Percentiles rank a stretch among this genome's conserved stretches.
Conservation (phyloP, 345 rosid species). For the Carallia pectinifolia region DNA sequence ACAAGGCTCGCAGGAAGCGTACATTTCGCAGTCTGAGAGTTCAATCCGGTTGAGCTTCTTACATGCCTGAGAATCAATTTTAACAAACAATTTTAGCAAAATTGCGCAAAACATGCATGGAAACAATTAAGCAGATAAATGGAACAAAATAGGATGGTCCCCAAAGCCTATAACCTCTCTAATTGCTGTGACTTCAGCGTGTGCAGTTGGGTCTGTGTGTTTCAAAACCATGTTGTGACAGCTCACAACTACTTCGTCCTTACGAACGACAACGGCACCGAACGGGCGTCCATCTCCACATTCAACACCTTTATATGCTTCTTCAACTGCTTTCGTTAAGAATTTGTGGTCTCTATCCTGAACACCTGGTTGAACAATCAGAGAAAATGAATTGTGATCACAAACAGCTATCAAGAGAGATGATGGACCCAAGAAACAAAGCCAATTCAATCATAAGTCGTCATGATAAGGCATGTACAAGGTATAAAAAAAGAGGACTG, state of each 20-base stretch:
- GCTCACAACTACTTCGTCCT: constrained; percentile 74
- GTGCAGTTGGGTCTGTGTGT: constrained; percentile 90
- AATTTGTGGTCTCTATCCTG: constrained; percentile 83
- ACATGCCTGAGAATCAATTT: constrained; percentile 48
- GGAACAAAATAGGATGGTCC: no score
- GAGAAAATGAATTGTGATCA: not conserved
- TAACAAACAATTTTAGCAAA: no score
- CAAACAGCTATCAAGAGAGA: not conserved
- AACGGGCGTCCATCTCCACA: constrained; percentile 97
- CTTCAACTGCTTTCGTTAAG: constrained; percentile 81
- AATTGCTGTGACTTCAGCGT: constrained; percentile 92
- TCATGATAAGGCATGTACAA: not conserved
- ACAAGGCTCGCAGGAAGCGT: constrained; percentile 75
- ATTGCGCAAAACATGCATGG: constrained; percentile 1
- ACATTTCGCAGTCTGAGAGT: constrained; percentile 75
- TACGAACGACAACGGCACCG: constrained; percentile 89
- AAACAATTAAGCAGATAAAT: no score
- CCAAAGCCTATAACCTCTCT: constrained; percentile 60
- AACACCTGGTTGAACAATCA: constrained; percentile 57
- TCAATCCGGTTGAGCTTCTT: constrained; percentile 64
- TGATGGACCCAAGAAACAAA: no score
- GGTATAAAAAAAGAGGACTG: not conserved
- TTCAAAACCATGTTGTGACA: constrained; percentile 93
- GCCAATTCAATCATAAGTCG: not conserved
- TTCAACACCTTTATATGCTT: constrained; percentile 96